Evolutionary conservation across 768 basidiomycete genomes (phyloP).

Genomic region (Pleurotus platypus): DNA sequence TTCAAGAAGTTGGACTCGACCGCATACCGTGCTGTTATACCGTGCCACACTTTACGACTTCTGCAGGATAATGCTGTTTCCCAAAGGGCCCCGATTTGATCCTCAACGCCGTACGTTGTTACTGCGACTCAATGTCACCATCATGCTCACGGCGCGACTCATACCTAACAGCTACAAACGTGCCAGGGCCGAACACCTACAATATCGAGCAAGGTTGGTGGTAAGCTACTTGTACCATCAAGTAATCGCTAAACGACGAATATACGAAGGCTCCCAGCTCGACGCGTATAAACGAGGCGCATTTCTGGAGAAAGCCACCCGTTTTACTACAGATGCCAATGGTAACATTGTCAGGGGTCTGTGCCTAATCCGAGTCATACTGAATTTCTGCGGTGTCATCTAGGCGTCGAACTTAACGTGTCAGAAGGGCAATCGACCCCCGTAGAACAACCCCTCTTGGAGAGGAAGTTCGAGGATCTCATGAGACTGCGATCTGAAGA

Average conservation of each 20-base stretch:
- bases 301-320: slow-evolving; percentile 53
- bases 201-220: no score
- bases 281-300: slow-evolving; percentile 57
- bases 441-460: slow-evolving; percentile 28
- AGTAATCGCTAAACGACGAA: neutral
- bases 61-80: slow-evolving; percentile 32
- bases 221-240: no score
- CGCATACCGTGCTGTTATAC: no score
- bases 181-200: no score
- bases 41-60: no score
- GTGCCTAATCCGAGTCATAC: no score
- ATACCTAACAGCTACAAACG: no score
- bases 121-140: neutral
- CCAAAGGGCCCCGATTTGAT: slow-evolving; percentile 45
- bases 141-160: no score
- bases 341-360: slow-evolving; percentile 1
- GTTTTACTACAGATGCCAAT: slow-evolving; percentile 39
- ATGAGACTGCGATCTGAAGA: slow-evolving; percentile 60
- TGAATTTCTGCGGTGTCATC: no score
- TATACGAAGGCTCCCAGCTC: slow-evolving; percentile 33
- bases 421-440: slow-evolving; percentile 20
- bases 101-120: slow-evolving; percentile 30
- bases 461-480: slow-evolving; percentile 62
- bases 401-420: no score
- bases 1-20: no score